Conservation (phyloP, 2,329 filamentous ascomycete species). For the Leptographium lundbergii region DNA sequence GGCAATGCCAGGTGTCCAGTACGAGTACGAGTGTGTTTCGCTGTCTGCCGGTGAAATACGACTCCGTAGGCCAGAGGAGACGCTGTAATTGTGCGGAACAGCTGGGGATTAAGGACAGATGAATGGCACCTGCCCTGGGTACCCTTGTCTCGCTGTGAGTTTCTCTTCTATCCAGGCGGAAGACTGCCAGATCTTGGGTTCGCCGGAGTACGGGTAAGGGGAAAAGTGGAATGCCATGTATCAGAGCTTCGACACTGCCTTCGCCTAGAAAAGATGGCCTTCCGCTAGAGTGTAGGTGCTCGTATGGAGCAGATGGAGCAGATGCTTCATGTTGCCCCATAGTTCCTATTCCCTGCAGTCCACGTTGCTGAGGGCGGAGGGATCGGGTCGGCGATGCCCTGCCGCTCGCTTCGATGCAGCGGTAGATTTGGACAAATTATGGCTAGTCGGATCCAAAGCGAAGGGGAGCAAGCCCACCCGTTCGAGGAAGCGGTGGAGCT, state of each 20-base stretch:
- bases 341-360: not conserved
- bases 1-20: not conserved
- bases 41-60: not conserved
- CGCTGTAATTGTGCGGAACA: not conserved
- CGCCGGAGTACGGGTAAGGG: too few species aligned
- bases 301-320: too few species aligned
- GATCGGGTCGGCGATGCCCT: not conserved
- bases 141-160: not conserved
- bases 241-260: not conserved
- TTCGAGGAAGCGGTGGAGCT: not conserved
- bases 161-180: too few species aligned
- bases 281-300: not conserved
- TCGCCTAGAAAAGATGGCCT: not conserved
- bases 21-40: not conserved
- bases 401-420: not conserved
- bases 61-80: not conserved
- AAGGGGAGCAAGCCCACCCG: not conserved
- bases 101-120: not conserved
- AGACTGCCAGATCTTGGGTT: too few species aligned
- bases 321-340: not conserved
- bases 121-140: not conserved
- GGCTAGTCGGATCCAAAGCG: not conserved
- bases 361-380: not conserved
- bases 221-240: too few species aligned
- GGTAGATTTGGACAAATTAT: not conserved